These are phyloP conservation scores for Cordyceps cicadae DNA, from an alignment of 2,329 filamentous ascomycete genomes.

Conservation along the genomic window DNA sequence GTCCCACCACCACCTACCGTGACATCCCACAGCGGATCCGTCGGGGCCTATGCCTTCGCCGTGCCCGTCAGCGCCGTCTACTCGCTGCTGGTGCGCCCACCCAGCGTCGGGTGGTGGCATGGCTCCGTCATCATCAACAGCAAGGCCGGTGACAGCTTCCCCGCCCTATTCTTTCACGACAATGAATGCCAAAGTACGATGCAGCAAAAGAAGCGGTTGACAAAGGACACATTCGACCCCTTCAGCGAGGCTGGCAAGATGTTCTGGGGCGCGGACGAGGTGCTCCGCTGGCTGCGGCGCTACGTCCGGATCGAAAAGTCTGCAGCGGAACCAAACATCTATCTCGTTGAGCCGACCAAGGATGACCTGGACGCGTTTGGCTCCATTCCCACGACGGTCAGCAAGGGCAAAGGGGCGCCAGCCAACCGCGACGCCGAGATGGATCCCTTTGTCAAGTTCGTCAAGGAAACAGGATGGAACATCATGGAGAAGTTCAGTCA, in stretches of 20 bases:
- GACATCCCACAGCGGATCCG: slow-evolving; percentile 60
- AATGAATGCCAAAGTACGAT: slow-evolving; percentile 95
- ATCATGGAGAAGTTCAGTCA: slow-evolving; percentile 95
- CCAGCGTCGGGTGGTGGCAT: slow-evolving; percentile 97
- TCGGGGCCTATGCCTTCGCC: slow-evolving; percentile 82
- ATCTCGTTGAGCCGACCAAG: slow-evolving; percentile 76
- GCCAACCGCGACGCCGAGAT: slow-evolving; percentile 59
- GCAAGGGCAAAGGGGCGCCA: slow-evolving; percentile 24
- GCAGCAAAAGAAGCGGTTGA: slow-evolving; percentile 78
- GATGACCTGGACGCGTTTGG: slow-evolving; percentile 82
- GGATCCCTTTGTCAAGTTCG: slow-evolving; percentile 86
- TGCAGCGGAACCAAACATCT: slow-evolving; percentile 79
- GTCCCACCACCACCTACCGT: slow-evolving; percentile 87
- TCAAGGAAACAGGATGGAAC: slow-evolving; percentile 94
- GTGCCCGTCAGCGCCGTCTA: slow-evolving; percentile 86
- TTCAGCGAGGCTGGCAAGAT: slow-evolving; percentile 78
- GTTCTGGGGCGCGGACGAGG: slow-evolving; percentile 97
- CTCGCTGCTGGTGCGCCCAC: slow-evolving; percentile 80
- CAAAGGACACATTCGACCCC: slow-evolving; percentile 79
- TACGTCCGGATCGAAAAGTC: slow-evolving; percentile 81
- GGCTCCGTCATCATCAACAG: slow-evolving; percentile 92
- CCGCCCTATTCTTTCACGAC: slow-evolving; percentile 95
- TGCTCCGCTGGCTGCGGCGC: slow-evolving; percentile 78
- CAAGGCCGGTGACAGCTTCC: slow-evolving; percentile 82
- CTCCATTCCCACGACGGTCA: slow-evolving; percentile 43